Evolutionary conservation across 176 grass and related monocot species (phyloP).

Genomic region (Panicum miliaceum): DNA sequence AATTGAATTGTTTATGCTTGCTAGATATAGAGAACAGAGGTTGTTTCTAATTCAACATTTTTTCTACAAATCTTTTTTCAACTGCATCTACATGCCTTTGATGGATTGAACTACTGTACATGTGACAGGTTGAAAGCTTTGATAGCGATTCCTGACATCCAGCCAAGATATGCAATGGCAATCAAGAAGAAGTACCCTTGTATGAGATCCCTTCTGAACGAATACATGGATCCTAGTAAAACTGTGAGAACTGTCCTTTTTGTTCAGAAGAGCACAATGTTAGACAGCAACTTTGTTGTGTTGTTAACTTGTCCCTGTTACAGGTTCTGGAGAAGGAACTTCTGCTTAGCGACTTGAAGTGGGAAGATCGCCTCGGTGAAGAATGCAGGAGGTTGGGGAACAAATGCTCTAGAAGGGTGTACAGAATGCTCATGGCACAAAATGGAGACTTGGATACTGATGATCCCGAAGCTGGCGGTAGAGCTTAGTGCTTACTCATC

Average conservation of each 20-base stretch:
- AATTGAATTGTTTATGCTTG: neutral
- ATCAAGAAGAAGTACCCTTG: constrained; percentile 82
- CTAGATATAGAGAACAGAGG: neutral
- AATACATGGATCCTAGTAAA: constrained; percentile 83
- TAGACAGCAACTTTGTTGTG: neutral
- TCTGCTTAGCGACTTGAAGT: constrained; percentile 71
- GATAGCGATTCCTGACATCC: constrained; percentile 78
- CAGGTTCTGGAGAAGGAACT: constrained; percentile 78
- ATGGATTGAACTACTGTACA: neutral
- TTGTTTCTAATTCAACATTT: neutral
- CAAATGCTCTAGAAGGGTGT: constrained; percentile 71
- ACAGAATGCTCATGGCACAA: constrained; percentile 77
- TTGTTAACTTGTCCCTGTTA: constrained; percentile 34
- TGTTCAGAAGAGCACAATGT: neutral
- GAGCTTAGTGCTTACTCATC: constrained; percentile 11
- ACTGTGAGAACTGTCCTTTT: constrained; percentile 55
- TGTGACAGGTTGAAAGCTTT: constrained; percentile 80
- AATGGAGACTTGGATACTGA: constrained; percentile 36
- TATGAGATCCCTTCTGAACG: constrained; percentile 84
- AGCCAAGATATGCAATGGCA: constrained; percentile 60
- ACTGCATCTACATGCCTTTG: neutral
- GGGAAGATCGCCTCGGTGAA: constrained; percentile 52
- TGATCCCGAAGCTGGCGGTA: neutral
- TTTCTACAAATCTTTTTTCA: neutral
- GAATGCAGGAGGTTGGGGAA: constrained; percentile 66